Base-by-base conservation (phyloP, 108 stramenopile species). In the Stephanodiscus triporus region DNA sequence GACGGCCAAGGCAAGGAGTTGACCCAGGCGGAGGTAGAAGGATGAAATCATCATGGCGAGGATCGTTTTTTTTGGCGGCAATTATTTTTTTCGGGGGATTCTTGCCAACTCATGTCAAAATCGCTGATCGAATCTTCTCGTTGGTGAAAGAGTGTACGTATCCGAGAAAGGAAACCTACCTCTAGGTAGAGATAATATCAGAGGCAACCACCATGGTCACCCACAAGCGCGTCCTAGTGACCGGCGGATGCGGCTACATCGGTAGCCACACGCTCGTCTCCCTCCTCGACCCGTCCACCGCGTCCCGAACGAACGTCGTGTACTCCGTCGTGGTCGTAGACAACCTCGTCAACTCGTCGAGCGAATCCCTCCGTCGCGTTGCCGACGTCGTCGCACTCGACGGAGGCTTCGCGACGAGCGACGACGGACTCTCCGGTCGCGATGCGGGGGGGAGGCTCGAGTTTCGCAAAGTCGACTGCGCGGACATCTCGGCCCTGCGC, bases 161-260 rank as follows among this genome's bases (percentile, higher is more conserved):
- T n/a, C n/a, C n/a, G n/a, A n/a, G n/a, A n/a, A n/a, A n/a, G n/a
- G n/a, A n/a, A n/a, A n/a, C n/a, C n/a, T n/a, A n/a, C n/a, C n/a
- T n/a, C n/a, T n/a, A n/a, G n/a, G n/a, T n/a, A n/a, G n/a, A n/a
- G n/a, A n/a, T n/a, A n/a, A n/a, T n/a, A n/a, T n/a, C n/a, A n/a
- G n/a, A n/a, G n/a, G n/a, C 51, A 6, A 30, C 16, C 58, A 59
- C 20, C 64, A 65, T 48, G 45, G 20, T 37, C 38, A 2, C 16
- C 20, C 27, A 60, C 47, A 66, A 80, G 48, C 66, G 79, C 32
- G 84, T 98, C 66, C 87, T 99, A 11, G 97, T 98, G 0, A 92
- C 98, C 14, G 99, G 99, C 10, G 99, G 99, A 0, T 93, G 94
- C 45, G 99, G 99, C 45, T 99, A 97, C 91, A 99, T 99, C 64